Evolutionary conservation across 768 basidiomycete genomes (phyloP), one percentile per base, ranked within the genome.

Genomic region (Lyophyllum shimeji): DNA sequence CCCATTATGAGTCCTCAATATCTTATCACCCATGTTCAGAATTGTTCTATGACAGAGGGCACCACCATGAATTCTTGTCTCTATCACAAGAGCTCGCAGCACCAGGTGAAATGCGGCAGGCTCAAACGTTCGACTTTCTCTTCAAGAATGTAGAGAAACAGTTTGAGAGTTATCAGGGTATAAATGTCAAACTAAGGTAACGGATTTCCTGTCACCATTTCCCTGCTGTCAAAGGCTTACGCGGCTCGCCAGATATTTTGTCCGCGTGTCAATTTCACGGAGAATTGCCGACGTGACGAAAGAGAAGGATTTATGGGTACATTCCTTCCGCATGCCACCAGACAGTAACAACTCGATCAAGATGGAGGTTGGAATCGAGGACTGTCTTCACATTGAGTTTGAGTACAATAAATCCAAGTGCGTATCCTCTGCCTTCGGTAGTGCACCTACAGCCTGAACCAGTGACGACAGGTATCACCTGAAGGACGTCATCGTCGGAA

Each of bases 71-170:
- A 69, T 98, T 98, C 72, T 77, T 98, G 9, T 97, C 96, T 7
- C 74, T 98, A 64, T 93, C 94, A 0, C 94, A 98, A 73, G 96
- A 98, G 66, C 79, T 98, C 23, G 94, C 95, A 1, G 87, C 93
- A 0, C 94, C 94, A n/a, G 95, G 94, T 31, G 97, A 99, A 67
- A 87, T 99, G 87, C 84, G 97, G 43, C 89, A 93, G 66, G 95
- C 95, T 0, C 95, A 98, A 73, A 93, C 94, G 8, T 97, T 87
- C 63, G 95, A 98, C 51, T 98, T 99, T 73, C 82, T 86, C 65
- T 98, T 99, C 82, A 98, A 98, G 81, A 99, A 96, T 66, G 91
- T 99, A 39, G 97, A 99, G 84, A 98, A 99, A 77, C 95, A 98
- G 70, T 98, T 91, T 62, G 96, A 98, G 77, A 93, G 90, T 63